These are phyloP conservation scores for Raffaelea deltoideospora DNA, from an alignment of 2,329 filamentous ascomycete species.

Conservation along the genomic window DNA sequence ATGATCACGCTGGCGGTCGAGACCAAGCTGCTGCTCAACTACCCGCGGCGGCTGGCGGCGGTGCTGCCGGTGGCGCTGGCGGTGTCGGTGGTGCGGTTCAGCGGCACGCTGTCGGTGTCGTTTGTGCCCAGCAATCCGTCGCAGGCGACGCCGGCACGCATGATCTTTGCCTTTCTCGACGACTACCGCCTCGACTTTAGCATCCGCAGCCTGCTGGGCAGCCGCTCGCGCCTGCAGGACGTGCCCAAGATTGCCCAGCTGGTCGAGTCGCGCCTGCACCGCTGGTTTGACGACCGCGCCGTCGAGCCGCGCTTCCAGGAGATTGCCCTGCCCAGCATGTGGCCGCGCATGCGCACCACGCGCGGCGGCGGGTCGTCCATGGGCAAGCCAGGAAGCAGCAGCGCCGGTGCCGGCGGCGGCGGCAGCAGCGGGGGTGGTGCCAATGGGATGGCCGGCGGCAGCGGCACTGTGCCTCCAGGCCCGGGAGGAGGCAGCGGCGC, in stretches of 20 bases:
- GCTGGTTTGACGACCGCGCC: constrained; percentile 77
- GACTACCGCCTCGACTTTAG: constrained; percentile 77
- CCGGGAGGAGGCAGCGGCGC: too few relatives aligned
- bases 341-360: constrained; percentile 75
- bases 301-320: constrained; percentile 81
- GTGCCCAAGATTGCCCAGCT: constrained; percentile 80
- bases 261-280: constrained; percentile 63
- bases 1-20: constrained; percentile 90
- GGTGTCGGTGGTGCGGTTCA: constrained; percentile 86
- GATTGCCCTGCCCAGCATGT: constrained; percentile 66
- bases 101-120: constrained; percentile 82
- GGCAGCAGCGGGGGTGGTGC: not conserved
- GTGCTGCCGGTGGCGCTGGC: constrained; percentile 83
- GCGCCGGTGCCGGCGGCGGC: not conserved
- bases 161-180: constrained; percentile 87
- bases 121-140: constrained; percentile 67
- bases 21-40: constrained; percentile 88
- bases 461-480: too few relatives aligned
- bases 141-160: constrained; percentile 63
- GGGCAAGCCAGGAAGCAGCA: not conserved
- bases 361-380: constrained; percentile 48
- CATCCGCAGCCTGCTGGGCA: constrained; percentile 64
- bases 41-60: constrained; percentile 76
- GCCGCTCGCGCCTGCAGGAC: constrained; percentile 65
- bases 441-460: constrained; percentile 41